Percentiles rank a stretch among this genome's conserved stretches.
Conservation (phyloP, 805 yeast species). For the Pichia sporocuriosa region DNA sequence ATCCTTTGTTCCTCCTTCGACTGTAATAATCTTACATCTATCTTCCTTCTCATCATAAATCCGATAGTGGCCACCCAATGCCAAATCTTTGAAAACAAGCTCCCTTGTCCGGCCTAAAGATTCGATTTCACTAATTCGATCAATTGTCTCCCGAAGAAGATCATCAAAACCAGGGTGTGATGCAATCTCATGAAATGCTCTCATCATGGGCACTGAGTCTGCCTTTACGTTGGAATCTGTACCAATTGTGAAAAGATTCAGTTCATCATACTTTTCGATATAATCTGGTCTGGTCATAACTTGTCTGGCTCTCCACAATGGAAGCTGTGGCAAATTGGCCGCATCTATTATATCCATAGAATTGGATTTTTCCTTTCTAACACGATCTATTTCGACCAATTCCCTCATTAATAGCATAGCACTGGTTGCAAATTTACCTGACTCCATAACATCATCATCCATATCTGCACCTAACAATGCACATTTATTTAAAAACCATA, state of each 20-base stretch:
- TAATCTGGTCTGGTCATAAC: conserved; percentile 81
- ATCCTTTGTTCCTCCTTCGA: neutral
- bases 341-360: conserved; percentile 7
- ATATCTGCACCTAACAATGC: conserved; percentile 67
- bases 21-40: conserved; percentile 3
- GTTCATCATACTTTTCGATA: conserved; percentile 65
- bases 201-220: conserved; percentile 84
- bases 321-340: conserved; percentile 54
- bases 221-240: conserved; percentile 67
- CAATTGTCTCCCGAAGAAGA: conserved; percentile 54
- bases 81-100: conserved; percentile 62
- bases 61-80: conserved; percentile 41
- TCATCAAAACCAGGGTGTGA: conserved; percentile 65
- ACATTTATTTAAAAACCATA: conserved; percentile 82
- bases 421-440: conserved; percentile 66
- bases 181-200: conserved; percentile 76
- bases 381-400: conserved; percentile 61
- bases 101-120: conserved; percentile 74
- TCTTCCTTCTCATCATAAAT: conserved; percentile 8
- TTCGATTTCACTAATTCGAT: conserved; percentile 70
- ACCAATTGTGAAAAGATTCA: conserved; percentile 76
- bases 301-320: conserved; percentile 78
- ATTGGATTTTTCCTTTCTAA: conserved; percentile 22
- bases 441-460: conserved; percentile 88
- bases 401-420: conserved; percentile 70